Percentiles rank a stretch among this genome's conserved stretches.
Evolutionary conservation across 202 grass and related monocot species (phyloP).

Genomic region (Schoenoplectus tabernaemontani): DNA sequence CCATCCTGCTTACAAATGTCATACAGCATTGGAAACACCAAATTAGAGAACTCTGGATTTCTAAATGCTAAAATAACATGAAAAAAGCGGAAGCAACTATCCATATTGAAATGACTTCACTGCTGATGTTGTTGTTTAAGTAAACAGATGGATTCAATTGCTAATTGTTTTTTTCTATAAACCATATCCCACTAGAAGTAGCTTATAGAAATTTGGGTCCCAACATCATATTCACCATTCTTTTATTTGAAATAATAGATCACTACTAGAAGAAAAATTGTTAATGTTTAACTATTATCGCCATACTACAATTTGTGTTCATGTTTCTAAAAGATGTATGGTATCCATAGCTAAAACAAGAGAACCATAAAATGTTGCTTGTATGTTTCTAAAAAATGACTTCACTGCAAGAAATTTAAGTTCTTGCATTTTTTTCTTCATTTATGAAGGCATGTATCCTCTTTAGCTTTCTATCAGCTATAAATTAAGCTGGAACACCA

Average conservation of each 20-base stretch:
- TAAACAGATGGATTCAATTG: not conserved
- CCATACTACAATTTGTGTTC: not conserved
- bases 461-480: slow-evolving; percentile 3
- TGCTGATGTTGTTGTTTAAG: not conserved
- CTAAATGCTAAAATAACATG: slow-evolving; percentile 70
- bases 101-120: not conserved
- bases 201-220: too few relatives aligned
- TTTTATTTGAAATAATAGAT: too few relatives aligned
- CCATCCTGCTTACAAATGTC: slow-evolving; percentile 57
- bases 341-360: not conserved
- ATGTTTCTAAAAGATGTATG: not conserved
- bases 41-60: slow-evolving; percentile 64
- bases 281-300: not conserved
- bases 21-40: slow-evolving; percentile 62
- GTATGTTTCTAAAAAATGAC: too few relatives aligned
- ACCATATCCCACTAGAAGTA: too few relatives aligned
- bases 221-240: too few relatives aligned
- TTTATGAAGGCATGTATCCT: not conserved
- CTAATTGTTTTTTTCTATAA: not conserved
- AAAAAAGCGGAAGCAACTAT: slow-evolving; percentile 31
- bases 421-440: not conserved
- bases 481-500: not conserved
- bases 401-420: not conserved
- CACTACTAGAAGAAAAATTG: not conserved
- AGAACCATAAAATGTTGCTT: not conserved